phyloP scores from a whole-genome alignment of 2,329 filamentous ascomycete species.

The Cordyceps cateniannulata region DNA sequence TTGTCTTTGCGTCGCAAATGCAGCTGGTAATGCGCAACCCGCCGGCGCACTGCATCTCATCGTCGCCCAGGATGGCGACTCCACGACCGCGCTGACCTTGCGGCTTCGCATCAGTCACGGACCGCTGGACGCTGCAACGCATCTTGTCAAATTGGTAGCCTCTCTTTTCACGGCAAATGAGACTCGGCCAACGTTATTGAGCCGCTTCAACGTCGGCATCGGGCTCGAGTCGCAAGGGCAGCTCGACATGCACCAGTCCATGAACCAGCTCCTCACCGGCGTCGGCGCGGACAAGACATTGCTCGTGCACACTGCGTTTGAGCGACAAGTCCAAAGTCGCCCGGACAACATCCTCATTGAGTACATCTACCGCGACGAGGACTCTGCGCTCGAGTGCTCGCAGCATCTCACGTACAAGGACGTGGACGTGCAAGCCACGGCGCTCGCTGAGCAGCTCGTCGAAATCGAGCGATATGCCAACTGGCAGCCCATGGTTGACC shows the following conservation, averaged over 20 bases:
- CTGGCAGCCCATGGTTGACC: constrained; percentile 2
- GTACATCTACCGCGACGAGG: not conserved
- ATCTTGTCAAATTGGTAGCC: not conserved
- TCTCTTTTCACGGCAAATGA: not conserved
- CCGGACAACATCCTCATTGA: not conserved
- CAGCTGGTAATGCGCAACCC: not conserved
- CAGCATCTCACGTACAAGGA: constrained; percentile 1
- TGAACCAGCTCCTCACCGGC: not conserved
- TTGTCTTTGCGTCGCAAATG: not conserved
- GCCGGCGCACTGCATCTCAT: not conserved
- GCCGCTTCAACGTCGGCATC: not conserved
- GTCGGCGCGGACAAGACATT: not conserved
- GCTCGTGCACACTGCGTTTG: not conserved
- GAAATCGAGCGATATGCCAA: constrained; percentile 2
- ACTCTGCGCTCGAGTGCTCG: not conserved
- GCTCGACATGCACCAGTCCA: not conserved
- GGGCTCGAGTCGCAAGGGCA: not conserved
- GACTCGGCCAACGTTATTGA: not conserved
- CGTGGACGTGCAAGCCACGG: not conserved
- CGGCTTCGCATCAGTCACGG: not conserved
- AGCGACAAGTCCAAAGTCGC: not conserved
- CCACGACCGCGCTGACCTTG: not conserved
- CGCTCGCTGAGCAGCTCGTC: not conserved
- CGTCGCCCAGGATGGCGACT: not conserved
- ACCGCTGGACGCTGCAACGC: not conserved